Base-by-base conservation (phyloP, 2,329 filamentous ascomycete species). In the Didymella glomerata region DNA sequence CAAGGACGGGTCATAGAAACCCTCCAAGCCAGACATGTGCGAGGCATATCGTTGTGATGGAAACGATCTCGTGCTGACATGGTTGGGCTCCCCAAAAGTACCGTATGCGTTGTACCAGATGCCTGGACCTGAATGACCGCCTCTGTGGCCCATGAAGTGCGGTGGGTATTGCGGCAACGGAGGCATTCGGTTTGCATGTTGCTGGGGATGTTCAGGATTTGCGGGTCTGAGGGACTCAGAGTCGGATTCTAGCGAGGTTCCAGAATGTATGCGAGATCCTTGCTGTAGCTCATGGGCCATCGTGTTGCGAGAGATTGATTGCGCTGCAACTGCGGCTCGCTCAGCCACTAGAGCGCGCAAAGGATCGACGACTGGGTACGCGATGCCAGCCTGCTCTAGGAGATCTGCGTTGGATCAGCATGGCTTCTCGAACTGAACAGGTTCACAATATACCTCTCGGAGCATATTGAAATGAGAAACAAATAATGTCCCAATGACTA, bases 381-480 rank as follows among this genome's bases (percentile, higher is more conserved):
- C 90, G 69, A 96, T 92, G 3, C 84, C 85, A 2, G 87, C 88
- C 60, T 80, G 82, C 75, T 95, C 90, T 28, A 96, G 83, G 24
- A 93, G 81, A 41, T 90, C 92, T 92, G 65, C 16, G 7, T 20
- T 60, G 76, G 67, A 48, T 66, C 42, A 46, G 10, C 34, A 36
- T 32, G 1, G 10, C 13, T 1, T 16, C 4, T 4, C 6, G 20
- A 28, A 32, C 30, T 1, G 13, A 32, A 16, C 3, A 32, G 30
- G 16, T 16, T 11, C 13, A 10, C 30, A 14, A 16, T 10, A 13
- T 79, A 94, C 92, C 84, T 54, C 90, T 78, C 1, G 92, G 92
- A 32, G 90, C 92, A 80, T 95, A 91, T 70, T 95, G 91, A 68
- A 96, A 96, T 1, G 92, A 89, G 76, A 96, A 95, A 14, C 85